phyloP scores from a whole-genome alignment of 2,329 filamentous ascomycete species.

The Byssochlamys sp. region DNA sequence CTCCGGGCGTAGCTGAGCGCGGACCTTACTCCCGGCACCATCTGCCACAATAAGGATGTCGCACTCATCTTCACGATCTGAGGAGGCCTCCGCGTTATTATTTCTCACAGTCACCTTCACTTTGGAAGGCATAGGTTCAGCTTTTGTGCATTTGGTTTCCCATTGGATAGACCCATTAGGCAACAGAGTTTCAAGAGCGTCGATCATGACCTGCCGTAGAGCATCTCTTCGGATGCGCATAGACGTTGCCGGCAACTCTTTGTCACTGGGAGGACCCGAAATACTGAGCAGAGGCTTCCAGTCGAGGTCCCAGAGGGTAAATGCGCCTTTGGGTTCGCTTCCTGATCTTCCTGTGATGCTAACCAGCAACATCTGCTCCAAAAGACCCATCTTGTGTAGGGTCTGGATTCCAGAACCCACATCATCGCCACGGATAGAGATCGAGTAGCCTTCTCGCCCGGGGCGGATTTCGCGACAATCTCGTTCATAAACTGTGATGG shows the following conservation, averaged over 20 bases:
- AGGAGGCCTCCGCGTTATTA: neutral
- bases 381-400: slow-evolving; percentile 15
- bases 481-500: slow-evolving; percentile 36
- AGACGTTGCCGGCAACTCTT: neutral
- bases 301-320: slow-evolving; percentile 3
- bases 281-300: slow-evolving; percentile 3
- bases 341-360: slow-evolving; percentile 6
- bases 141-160: slow-evolving; percentile 5
- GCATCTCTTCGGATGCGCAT: slow-evolving; percentile 11
- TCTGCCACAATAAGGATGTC: slow-evolving; percentile 41
- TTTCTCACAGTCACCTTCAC: slow-evolving; percentile 3
- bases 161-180: slow-evolving; percentile 6
- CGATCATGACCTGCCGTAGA: slow-evolving; percentile 9
- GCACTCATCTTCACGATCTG: slow-evolving; percentile 4
- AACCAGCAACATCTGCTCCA: slow-evolving; percentile 10
- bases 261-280: neutral
- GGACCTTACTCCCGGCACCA: slow-evolving; percentile 37
- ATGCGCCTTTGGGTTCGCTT: neutral
- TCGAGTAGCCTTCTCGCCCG: slow-evolving; percentile 17
- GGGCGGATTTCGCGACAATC: slow-evolving; percentile 21
- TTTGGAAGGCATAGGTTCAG: slow-evolving; percentile 1
- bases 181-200: slow-evolving; percentile 13
- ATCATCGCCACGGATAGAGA: slow-evolving; percentile 17
- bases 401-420: slow-evolving; percentile 15
- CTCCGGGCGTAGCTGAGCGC: slow-evolving; percentile 29